phyloP scores from a whole-genome alignment of 2,329 filamentous ascomycete species.

The Arthrobotrys iridis region DNA sequence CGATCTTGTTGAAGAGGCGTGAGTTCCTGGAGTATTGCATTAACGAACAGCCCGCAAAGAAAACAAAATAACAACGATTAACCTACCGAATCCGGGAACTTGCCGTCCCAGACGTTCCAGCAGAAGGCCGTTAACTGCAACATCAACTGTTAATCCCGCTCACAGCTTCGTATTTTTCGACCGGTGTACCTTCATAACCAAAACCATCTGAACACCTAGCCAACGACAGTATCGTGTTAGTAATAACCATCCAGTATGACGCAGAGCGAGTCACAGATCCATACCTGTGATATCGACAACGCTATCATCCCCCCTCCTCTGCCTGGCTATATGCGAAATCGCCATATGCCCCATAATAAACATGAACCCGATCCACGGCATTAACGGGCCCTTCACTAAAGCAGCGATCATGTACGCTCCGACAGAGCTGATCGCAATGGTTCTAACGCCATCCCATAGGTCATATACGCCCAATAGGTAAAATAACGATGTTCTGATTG shows the following conservation, averaged over 20 bases:
- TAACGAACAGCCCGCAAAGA: conserved; percentile 1
- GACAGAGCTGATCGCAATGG: conserved; percentile 79
- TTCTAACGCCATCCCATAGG: conserved; percentile 84
- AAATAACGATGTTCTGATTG: conserved; percentile 77
- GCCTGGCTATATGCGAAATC: conserved; percentile 83
- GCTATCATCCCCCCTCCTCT: conserved; percentile 73
- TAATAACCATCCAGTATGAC: not conserved
- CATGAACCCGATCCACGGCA: conserved; percentile 96
- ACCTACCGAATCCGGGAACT: conserved; percentile 69
- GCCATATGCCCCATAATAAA: conserved; percentile 98
- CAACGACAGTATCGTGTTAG: not conserved
- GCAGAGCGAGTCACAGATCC: conserved; percentile 28
- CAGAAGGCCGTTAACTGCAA: conserved; percentile 81
- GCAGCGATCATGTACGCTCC: conserved; percentile 85
- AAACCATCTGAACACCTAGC: conserved; percentile 86
- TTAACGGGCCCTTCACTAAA: conserved; percentile 85
- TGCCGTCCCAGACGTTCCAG: conserved; percentile 97
- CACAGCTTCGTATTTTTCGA: not conserved
- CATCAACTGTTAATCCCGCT: not conserved
- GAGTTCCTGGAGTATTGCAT: conserved; percentile 70
- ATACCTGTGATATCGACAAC: conserved; percentile 82
- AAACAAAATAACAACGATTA: not conserved
- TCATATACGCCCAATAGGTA: conserved; percentile 94
- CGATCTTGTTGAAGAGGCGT: conserved; percentile 86
- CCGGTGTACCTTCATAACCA: conserved; percentile 81